These are phyloP conservation scores for Geotrichum reessii DNA, from an alignment of 1,139 yeast genomes.

Conservation along the genomic window DNA sequence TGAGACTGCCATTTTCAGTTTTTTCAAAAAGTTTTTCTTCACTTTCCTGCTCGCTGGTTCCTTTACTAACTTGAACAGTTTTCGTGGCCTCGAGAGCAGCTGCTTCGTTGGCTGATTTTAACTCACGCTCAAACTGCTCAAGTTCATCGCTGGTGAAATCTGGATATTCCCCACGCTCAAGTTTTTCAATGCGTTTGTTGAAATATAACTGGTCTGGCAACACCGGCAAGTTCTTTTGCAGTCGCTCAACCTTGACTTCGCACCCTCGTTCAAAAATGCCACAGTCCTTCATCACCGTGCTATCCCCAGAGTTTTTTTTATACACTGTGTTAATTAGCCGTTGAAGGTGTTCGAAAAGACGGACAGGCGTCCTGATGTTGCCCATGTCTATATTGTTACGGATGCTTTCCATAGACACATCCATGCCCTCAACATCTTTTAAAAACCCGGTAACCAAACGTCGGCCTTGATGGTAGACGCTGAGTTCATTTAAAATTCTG, in stretches of 20 bases:
- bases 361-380: not conserved
- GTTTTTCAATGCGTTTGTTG: not conserved
- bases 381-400: not conserved
- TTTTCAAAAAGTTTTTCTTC: not conserved
- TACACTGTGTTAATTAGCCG: not conserved
- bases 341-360: not conserved
- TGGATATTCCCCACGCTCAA: not conserved
- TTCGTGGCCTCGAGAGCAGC: not conserved
- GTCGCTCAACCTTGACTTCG: not conserved
- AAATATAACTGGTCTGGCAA: not conserved
- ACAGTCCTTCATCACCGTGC: not conserved
- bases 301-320: not conserved
- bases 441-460: constrained; percentile 46
- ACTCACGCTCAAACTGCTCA: not conserved
- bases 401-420: constrained; percentile 2
- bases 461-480: constrained; percentile 25
- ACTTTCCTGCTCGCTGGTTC: not conserved
- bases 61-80: not conserved
- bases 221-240: not conserved
- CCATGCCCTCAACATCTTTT: constrained; percentile 38
- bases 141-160: not conserved
- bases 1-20: not conserved
- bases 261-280: not conserved
- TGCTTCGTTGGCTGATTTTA: not conserved
- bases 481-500: constrained; percentile 24